These are phyloP conservation scores for Epichloe baconii DNA, from an alignment of 2,329 filamentous ascomycete genomes.

Conservation along the genomic window DNA sequence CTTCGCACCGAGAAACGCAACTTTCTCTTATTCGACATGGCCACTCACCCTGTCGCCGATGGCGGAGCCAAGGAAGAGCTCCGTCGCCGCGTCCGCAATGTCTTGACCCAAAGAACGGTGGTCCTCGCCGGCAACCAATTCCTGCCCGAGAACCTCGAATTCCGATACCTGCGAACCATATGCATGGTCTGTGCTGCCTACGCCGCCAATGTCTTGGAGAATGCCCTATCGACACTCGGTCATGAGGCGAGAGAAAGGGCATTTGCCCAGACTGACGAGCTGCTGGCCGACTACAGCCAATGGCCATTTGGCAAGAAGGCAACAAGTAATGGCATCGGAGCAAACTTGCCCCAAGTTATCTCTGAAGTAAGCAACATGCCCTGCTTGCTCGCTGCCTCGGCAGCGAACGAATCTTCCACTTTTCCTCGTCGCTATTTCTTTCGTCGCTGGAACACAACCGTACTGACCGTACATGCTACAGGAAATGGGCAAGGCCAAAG, in stretches of 20 bases:
- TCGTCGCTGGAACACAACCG: background rate
- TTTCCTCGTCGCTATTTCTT: too few relatives aligned
- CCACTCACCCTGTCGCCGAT: conserved; percentile 92
- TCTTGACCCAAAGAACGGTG: conserved; percentile 87
- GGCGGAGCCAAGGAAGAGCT: conserved; percentile 97
- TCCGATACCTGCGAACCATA: conserved; percentile 82
- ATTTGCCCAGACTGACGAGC: conserved; percentile 92
- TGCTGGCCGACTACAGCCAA: conserved; percentile 92
- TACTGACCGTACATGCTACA: conserved; percentile 18
- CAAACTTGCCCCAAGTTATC: conserved; percentile 81
- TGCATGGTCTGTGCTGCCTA: conserved; percentile 97
- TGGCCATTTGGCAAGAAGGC: conserved; percentile 90
- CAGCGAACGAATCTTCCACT: background rate
- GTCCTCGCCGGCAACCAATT: conserved; percentile 79
- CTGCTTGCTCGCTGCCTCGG: background rate
- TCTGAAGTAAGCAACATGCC: conserved; percentile 42
- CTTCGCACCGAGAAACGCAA: conserved; percentile 98
- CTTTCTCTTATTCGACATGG: conserved; percentile 99
- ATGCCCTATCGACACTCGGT: conserved; percentile 84
- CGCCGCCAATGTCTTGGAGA: conserved; percentile 94
- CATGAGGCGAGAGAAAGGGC: conserved; percentile 90
- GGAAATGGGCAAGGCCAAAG: conserved; percentile 75
- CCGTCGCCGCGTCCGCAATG: conserved; percentile 76
- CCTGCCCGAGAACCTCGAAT: conserved; percentile 87
- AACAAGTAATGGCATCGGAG: conserved; percentile 68